Evolutionary conservation across 1,139 yeast species (phyloP), one percentile per base, ranked within the genome.

Genomic region (Meyerozyma elateridarum): DNA sequence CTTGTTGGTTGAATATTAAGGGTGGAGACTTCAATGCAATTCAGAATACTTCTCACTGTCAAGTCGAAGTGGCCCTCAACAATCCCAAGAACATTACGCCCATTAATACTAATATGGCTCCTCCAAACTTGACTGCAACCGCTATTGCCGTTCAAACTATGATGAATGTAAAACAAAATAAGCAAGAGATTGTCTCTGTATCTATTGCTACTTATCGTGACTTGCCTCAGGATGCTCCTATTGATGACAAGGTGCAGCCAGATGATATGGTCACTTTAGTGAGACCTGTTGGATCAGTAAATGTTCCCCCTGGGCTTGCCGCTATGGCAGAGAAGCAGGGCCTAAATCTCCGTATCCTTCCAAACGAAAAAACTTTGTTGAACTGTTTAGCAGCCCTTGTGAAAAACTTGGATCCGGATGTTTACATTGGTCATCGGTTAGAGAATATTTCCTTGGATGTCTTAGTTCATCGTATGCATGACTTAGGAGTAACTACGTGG

Each of bases 1-100:
- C 99, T 1, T 88, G 98, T 52, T 91, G 98, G 98, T 64, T 91
- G 33, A 82, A 82, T 34, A 66, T 93, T 31, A 64, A 70, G 26
- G 68, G 73, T 30, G 82, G 82, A 28, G 76, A 81, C 43, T 83
- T 85, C 44, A 54, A 59, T 14, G 56, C 77, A 1, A 61, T 81
- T 36, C 72, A 65, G 36, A 82, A 82, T 47, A 70, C 85, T 1
- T 80, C 96, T 0, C 94, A 89, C 65, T 85, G 95, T 59, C 76
- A 76, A 38, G 71, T 85, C 16, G 96, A 88, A 48, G 77, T 82
- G 3, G 61, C 80, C 0, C 73, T 84, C 2, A 48, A 57, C 2
- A 54, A 67, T 6, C 82, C 94, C 3, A 48, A 45, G 16, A 53
- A 57, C 28, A 57, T 87, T 20, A 59, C 60, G 3, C 78, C 81